Percentiles rank a stretch among this genome's conserved stretches.
phyloP scores from a whole-genome alignment of 331 rosid genomes.

The Ulmus americana region DNA sequence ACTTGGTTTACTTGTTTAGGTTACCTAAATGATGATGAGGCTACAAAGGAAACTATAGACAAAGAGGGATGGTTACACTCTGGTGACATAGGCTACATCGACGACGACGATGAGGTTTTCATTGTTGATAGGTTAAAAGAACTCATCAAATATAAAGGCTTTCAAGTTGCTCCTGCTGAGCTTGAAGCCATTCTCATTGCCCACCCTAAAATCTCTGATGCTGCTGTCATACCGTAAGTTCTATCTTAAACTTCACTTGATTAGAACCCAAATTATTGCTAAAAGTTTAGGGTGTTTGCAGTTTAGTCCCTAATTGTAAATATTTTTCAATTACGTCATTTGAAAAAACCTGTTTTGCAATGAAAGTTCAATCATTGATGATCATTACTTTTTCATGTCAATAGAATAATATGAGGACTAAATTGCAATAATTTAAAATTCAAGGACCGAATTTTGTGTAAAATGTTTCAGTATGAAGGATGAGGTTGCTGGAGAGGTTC shows the following conservation, averaged over 20 bases:
- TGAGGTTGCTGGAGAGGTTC: conserved; percentile 74
- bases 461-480: conserved; percentile 53
- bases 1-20: conserved; percentile 28
- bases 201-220: conserved; percentile 58
- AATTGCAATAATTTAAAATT: not conserved
- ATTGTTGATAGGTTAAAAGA: conserved; percentile 71
- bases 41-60: conserved; percentile 60
- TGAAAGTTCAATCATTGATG: too few species aligned
- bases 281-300: too few species aligned
- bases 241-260: not conserved
- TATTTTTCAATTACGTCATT: too few species aligned
- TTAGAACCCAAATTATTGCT: not conserved
- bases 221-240: conserved; percentile 81
- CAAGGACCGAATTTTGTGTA: not conserved
- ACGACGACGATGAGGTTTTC: conserved; percentile 60
- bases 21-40: conserved; percentile 59
- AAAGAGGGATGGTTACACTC: conserved; percentile 77
- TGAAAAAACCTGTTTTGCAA: too few species aligned
- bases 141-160: conserved; percentile 72
- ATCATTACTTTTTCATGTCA: too few species aligned
- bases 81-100: conserved; percentile 66
- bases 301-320: too few species aligned
- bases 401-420: too few species aligned
- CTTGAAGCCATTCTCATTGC: conserved; percentile 63
- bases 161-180: conserved; percentile 89